These are phyloP conservation scores for Coprinellus aureogranulatus DNA, from an alignment of 768 basidiomycete genomes.

Conservation along the genomic window DNA sequence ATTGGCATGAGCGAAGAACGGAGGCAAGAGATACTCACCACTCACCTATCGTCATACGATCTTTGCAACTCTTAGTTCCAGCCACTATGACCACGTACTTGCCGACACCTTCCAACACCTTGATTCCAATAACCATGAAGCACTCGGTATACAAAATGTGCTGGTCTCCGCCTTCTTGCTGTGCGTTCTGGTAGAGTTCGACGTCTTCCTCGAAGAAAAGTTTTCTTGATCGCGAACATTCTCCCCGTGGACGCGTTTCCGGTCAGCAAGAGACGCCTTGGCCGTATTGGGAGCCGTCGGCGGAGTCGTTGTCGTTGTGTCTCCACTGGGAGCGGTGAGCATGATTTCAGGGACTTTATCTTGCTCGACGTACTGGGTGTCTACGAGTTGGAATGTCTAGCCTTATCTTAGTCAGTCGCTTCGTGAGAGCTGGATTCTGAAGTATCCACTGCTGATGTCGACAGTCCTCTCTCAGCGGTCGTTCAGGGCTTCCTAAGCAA, in stretches of 20 bases:
- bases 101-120: slow-evolving; percentile 93
- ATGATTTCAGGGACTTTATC: too few species aligned
- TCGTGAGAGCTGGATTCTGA: too few species aligned
- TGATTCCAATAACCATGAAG: slow-evolving; percentile 87
- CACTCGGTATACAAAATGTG: slow-evolving; percentile 71
- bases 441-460: slow-evolving; percentile 13
- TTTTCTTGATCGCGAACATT: slow-evolving; percentile 86
- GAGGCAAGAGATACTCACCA: slow-evolving; percentile 50
- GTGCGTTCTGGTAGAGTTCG: slow-evolving; percentile 39
- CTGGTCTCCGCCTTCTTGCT: slow-evolving; percentile 24
- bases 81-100: slow-evolving; percentile 90
- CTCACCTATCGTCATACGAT: slow-evolving; percentile 98
- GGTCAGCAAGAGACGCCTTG: too few species aligned
- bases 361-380: slow-evolving; percentile 8
- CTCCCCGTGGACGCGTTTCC: slow-evolving; percentile 75
- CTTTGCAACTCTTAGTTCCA: slow-evolving; percentile 91
- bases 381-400: slow-evolving; percentile 29
- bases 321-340: too few species aligned
- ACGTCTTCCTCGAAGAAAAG: slow-evolving; percentile 74
- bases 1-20: not conserved
- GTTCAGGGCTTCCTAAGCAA: slow-evolving; percentile 77
- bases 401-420: slow-evolving; percentile 10
- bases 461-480: slow-evolving; percentile 48
- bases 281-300: too few species aligned
- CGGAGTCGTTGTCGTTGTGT: too few species aligned